Evolutionary conservation across 805 yeast species (phyloP), one percentile per base, ranked within the genome.

Genomic region (Wickerhamomyces sydowiorum): DNA sequence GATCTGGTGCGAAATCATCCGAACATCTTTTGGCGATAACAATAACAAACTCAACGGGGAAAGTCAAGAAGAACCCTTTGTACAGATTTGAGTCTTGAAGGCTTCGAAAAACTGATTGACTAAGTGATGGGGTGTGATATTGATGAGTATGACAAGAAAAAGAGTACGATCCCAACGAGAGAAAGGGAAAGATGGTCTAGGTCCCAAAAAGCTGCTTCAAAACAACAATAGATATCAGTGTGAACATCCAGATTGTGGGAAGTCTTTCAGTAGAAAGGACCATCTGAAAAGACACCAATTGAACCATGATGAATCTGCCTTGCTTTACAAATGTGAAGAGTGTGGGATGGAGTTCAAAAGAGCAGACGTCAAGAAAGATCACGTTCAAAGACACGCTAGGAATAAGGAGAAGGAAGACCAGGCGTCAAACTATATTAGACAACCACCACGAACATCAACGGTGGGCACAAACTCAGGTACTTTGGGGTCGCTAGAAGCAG

Each of bases 281-380:
- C 86, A 80, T 61, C 54, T 80, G 25, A 70, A 81, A 7, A 61
- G 87, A 38, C 86, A 80, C 53, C 71, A 76, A 49, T 63, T 80
- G 38, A 80, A 80, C 51, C 87, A 80, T 47, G 67, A 71, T 54
- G 74, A 75, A 23, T 7, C 10, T 23, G 25, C 25, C 1, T 68
- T 70, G 45, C 75, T 79, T 7, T 78, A 65, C 51, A 63, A 62
- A 22, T 80, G 87, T 55, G 44, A 69, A 10, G 57, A 60, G 5
- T 80, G 87, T 57, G 71, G 70, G 3, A 77, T 76, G 56, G 73
- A 79, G 0, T 80, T 80, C 66, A 86, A 80, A 1, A 59, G 87
- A 31, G 73, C 67, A 45, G 87, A 80, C 53, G 60, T 80, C 36
- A 64, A 73, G 23, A 55, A 54, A 6, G 53, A 83, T 60, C 69